Percentiles rank a stretch among this genome's conserved stretches.
Evolutionary conservation across 2,329 filamentous ascomycete species (phyloP).

Genomic region (Pseudogymnoascus sp.): DNA sequence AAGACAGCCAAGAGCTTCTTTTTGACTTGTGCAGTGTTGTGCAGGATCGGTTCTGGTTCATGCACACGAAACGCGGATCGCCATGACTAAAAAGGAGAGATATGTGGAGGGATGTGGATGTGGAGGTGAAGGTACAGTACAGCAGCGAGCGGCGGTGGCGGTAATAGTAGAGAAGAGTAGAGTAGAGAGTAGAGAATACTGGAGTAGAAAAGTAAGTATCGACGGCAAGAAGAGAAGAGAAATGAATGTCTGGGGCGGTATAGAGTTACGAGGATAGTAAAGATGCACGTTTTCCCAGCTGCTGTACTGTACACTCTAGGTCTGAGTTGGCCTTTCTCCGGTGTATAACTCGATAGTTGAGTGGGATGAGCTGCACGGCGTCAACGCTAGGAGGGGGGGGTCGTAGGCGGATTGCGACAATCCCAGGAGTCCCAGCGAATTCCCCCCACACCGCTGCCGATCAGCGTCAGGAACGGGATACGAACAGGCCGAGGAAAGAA

Average conservation of each 20-base stretch:
- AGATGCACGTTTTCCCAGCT: not conserved
- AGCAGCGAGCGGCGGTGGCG: not conserved
- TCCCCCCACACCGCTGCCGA: not conserved
- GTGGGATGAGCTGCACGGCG: not conserved
- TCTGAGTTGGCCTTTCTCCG: not conserved
- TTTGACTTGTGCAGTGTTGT: not conserved
- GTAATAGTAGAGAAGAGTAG: not conserved
- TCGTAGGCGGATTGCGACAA: not conserved
- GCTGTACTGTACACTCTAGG: not conserved
- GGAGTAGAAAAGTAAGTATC: not conserved
- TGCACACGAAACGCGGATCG: slow-evolving; percentile 1
- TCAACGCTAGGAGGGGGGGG: not conserved
- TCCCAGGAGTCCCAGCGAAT: not conserved
- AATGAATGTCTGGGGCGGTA: not conserved
- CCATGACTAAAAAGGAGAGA: not conserved
- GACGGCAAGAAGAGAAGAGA: not conserved
- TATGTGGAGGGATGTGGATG: not conserved
- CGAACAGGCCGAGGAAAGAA: not conserved
- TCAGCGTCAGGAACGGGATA: not conserved
- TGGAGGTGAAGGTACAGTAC: not conserved
- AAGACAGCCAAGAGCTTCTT: slow-evolving; percentile 1
- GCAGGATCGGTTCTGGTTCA: not conserved
- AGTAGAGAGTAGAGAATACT: not conserved
- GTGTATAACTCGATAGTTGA: not conserved
- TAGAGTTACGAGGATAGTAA: not conserved